These are phyloP conservation scores for Mycena galericulata DNA, from an alignment of 768 basidiomycete genomes.

Conservation along the genomic window DNA sequence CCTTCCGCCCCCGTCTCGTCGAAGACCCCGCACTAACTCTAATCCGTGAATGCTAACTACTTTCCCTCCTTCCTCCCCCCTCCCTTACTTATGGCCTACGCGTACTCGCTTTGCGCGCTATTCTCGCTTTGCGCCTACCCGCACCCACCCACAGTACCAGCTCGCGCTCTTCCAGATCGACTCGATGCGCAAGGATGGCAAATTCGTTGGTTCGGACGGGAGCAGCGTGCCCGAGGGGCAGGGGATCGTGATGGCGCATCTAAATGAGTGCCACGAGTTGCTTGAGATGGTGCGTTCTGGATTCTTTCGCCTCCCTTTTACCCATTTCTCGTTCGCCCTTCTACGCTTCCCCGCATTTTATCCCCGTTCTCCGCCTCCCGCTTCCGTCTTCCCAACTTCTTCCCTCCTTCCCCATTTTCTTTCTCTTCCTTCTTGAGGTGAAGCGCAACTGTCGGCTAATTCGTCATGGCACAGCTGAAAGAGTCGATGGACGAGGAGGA, in stretches of 20 bases:
- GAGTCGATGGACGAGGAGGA: conserved; percentile 31
- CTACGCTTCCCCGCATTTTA: background rate
- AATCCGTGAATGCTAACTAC: too few relatives aligned
- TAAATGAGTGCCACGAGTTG: conserved; percentile 96
- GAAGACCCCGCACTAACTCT: too few relatives aligned
- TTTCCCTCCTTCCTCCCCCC: background rate
- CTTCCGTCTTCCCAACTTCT: background rate
- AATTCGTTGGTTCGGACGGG: conserved; percentile 91
- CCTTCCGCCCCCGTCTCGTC: too few relatives aligned
- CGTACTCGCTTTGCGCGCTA: too few relatives aligned
- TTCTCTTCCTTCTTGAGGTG: too few relatives aligned
- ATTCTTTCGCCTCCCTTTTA: background rate
- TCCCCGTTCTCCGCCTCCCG: background rate
- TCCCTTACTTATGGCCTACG: background rate
- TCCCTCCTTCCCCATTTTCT: background rate
- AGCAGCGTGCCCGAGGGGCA: conserved; percentile 95
- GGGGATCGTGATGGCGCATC: conserved; percentile 94
- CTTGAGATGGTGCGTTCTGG: conserved; percentile 81
- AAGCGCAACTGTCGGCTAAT: too few relatives aligned
- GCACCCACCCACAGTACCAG: conserved; percentile 74
- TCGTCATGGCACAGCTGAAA: conserved; percentile 6
- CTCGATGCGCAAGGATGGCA: conserved; percentile 91
- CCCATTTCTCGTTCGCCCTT: background rate
- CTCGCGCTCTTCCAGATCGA: conserved; percentile 96
- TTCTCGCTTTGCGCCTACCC: background rate